Evolutionary conservation across 345 rosid species (phyloP).

Genomic region (Aegle marmelos): DNA sequence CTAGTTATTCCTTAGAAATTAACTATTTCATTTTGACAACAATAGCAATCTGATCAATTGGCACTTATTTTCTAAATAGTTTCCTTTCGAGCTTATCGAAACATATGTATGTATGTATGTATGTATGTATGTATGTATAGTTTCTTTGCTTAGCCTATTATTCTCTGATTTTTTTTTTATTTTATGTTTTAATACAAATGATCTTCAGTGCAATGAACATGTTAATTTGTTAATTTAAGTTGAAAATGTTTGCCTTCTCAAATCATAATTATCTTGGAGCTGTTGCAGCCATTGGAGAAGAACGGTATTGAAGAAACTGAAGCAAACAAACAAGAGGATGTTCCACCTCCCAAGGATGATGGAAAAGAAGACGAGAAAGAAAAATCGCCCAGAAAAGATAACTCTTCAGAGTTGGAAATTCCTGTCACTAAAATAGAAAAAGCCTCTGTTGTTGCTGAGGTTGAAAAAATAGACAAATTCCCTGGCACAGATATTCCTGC

Average conservation of each 20-base stretch:
- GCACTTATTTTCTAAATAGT: background rate
- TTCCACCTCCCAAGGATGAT: conserved; percentile 11
- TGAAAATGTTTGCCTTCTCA: background rate
- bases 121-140: too few relatives aligned
- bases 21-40: background rate
- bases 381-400: conserved; percentile 7
- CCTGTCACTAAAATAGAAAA: conserved; percentile 6
- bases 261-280: background rate
- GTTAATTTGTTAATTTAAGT: background rate
- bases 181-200: background rate
- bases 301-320: conserved; percentile 20
- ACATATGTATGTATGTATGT: too few relatives aligned
- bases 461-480: background rate
- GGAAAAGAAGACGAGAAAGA: conserved; percentile 5
- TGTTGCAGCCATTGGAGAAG: conserved; percentile 24
- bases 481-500: background rate
- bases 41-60: background rate
- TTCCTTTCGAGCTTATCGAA: background rate
- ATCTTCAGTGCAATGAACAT: background rate
- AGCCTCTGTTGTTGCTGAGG: conserved; percentile 1
- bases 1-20: too few relatives aligned
- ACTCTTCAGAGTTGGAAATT: conserved; percentile 1
- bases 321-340: conserved; percentile 15
- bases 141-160: background rate
- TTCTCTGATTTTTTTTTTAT: background rate